phyloP scores from a whole-genome alignment of 306 rosid genomes.

The Abrus precatorius region DNA sequence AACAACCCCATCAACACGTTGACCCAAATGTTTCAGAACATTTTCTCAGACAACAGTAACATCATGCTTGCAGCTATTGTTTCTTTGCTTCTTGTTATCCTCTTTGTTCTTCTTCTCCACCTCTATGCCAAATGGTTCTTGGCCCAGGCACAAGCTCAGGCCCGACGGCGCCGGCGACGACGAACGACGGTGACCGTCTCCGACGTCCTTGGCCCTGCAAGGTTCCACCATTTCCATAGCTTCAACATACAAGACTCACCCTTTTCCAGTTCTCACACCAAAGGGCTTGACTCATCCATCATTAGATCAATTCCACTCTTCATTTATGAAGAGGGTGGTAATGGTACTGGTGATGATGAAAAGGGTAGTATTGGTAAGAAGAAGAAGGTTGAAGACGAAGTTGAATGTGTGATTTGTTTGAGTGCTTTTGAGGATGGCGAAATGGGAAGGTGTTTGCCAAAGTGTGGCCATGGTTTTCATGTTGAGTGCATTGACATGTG shows the following conservation, averaged over 20 bases:
- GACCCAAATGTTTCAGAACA: slow-evolving; percentile 54
- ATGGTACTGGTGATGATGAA: not conserved
- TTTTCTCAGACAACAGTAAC: slow-evolving; percentile 82
- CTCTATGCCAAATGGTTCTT: slow-evolving; percentile 90
- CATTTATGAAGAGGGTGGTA: slow-evolving; percentile 43
- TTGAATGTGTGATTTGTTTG: slow-evolving; percentile 88
- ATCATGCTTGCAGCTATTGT: slow-evolving; percentile 87
- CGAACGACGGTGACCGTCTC: slow-evolving; percentile 64
- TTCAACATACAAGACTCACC: slow-evolving; percentile 58
- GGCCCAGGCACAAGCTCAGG: slow-evolving; percentile 64
- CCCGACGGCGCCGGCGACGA: slow-evolving; percentile 57
- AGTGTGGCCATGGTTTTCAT: slow-evolving; percentile 86
- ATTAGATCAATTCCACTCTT: slow-evolving; percentile 76
- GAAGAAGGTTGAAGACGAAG: slow-evolving; percentile 26
- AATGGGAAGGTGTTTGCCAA: slow-evolving; percentile 71
- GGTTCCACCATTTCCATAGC: slow-evolving; percentile 64
- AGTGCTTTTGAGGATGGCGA: slow-evolving; percentile 73
- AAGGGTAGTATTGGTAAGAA: not conserved
- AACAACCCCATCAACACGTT: slow-evolving; percentile 52
- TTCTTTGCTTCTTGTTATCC: slow-evolving; percentile 79
- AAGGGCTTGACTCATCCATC: slow-evolving; percentile 70
- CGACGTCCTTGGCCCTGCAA: slow-evolving; percentile 64
- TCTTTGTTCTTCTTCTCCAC: slow-evolving; percentile 93
- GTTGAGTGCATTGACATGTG: slow-evolving; percentile 91
- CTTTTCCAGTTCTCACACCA: slow-evolving; percentile 50